A percentile compares a stretch with the other conserved stretches of the same genome.
These are phyloP conservation scores for Grigorovia transvaalensis DNA, from an alignment of 805 yeast species.

Conservation along the genomic window DNA sequence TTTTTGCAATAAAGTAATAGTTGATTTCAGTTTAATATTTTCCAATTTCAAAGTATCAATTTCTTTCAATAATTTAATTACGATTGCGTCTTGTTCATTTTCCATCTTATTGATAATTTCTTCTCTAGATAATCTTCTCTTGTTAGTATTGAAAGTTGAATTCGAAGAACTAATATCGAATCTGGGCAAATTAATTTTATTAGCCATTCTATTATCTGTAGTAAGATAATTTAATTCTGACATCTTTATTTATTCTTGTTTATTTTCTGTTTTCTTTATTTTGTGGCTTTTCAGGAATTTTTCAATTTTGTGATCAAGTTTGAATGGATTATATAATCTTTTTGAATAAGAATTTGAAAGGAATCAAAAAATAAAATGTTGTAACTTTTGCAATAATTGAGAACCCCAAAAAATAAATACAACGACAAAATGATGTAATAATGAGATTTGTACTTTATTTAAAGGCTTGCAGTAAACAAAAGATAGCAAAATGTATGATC, in stretches of 20 bases:
- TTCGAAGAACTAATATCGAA: neutral
- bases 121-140: constrained; percentile 27
- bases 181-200: neutral
- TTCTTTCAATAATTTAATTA: constrained; percentile 43
- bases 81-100: constrained; percentile 55
- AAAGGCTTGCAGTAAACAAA: too few relatives aligned
- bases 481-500: too few relatives aligned
- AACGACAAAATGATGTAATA: too few relatives aligned
- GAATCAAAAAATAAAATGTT: too few relatives aligned
- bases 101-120: constrained; percentile 51
- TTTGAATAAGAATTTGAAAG: too few relatives aligned
- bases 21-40: constrained; percentile 30
- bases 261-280: too few relatives aligned
- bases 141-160: neutral
- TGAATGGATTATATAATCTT: too few relatives aligned
- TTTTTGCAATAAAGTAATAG: constrained; percentile 8
- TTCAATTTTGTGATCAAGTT: neutral
- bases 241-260: neutral
- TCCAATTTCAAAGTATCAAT: constrained; percentile 40
- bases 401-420: too few relatives aligned
- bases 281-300: too few relatives aligned
- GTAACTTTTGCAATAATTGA: too few relatives aligned
- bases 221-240: neutral
- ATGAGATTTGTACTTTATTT: too few relatives aligned
- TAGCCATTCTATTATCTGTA: neutral